phyloP scores from a whole-genome alignment of 176 grass and related monocot species.

The Avena insularis region DNA sequence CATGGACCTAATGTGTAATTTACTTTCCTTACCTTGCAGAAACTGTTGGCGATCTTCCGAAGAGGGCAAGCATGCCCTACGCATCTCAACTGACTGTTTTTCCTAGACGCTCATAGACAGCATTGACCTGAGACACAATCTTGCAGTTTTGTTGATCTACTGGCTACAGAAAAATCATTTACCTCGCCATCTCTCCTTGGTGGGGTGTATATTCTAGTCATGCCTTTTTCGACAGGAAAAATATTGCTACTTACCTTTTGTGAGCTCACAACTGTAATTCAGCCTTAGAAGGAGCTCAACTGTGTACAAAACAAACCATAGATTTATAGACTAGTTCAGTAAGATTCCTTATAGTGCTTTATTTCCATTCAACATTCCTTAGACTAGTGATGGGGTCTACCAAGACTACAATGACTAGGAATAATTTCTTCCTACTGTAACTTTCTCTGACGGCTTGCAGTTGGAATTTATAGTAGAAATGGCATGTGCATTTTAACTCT shows the following conservation, averaged over 20 bases:
- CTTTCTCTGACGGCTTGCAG: neutral
- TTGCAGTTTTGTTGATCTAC: neutral
- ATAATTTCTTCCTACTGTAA: neutral
- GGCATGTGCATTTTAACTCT: neutral
- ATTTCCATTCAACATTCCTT: constrained; percentile 2
- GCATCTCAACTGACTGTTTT: constrained; percentile 9
- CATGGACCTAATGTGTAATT: neutral
- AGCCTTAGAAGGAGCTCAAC: constrained; percentile 22
- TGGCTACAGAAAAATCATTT: constrained; percentile 4
- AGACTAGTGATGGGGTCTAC: neutral
- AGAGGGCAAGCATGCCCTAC: constrained; percentile 19
- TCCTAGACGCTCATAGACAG: constrained; percentile 12
- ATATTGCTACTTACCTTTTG: constrained; percentile 20
- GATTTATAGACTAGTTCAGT: constrained; percentile 40
- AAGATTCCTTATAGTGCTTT: neutral
- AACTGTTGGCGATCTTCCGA: neutral
- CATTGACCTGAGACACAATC: constrained; percentile 2
- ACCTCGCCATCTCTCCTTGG: constrained; percentile 41
- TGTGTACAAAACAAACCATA: constrained; percentile 30
- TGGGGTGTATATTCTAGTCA: constrained; percentile 35
- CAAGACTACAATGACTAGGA: neutral
- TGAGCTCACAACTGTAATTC: constrained; percentile 21
- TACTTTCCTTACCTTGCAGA: constrained; percentile 30
- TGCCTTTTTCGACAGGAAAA: neutral
- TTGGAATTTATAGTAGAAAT: constrained; percentile 22